Percentiles rank a stretch among this genome's conserved stretches.
Evolutionary conservation across 306 rosid species (phyloP).

Genomic region (Herpetospermum pedunculosum): DNA sequence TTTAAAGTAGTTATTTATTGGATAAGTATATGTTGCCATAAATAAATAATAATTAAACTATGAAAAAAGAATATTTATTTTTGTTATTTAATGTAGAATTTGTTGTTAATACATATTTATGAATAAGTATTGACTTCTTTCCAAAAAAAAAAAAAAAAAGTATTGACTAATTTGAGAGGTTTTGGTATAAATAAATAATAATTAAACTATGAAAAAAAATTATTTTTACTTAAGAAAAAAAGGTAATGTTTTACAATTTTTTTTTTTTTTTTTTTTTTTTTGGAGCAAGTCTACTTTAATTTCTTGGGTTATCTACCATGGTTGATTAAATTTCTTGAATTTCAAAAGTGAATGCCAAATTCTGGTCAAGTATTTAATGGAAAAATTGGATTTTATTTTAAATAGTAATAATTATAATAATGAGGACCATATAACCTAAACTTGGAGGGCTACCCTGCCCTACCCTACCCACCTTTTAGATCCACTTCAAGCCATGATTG

Average conservation of each 20-base stretch:
- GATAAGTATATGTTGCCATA: not conserved
- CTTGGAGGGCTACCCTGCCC: not conserved
- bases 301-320: not conserved
- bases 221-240: too few relatives aligned
- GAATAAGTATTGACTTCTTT: too few relatives aligned
- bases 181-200: not conserved
- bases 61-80: too few relatives aligned
- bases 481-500: constrained; percentile 3
- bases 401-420: not conserved
- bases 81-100: too few relatives aligned
- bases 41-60: not conserved
- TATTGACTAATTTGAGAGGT: too few relatives aligned
- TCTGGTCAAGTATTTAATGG: not conserved
- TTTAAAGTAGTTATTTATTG: not conserved
- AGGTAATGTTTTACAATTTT: not conserved
- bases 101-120: too few relatives aligned
- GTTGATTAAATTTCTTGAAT: not conserved
- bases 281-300: too few relatives aligned
- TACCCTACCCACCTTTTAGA: not conserved
- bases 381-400: not conserved
- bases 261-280: too few relatives aligned
- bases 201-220: not conserved
- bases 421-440: not conserved
- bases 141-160: too few relatives aligned
- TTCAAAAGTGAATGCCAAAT: not conserved